A percentile compares a stretch with the other conserved stretches of the same genome.
phyloP scores from a whole-genome alignment of 192 early-diverging fungal species.

The Diversispora epigaea region DNA sequence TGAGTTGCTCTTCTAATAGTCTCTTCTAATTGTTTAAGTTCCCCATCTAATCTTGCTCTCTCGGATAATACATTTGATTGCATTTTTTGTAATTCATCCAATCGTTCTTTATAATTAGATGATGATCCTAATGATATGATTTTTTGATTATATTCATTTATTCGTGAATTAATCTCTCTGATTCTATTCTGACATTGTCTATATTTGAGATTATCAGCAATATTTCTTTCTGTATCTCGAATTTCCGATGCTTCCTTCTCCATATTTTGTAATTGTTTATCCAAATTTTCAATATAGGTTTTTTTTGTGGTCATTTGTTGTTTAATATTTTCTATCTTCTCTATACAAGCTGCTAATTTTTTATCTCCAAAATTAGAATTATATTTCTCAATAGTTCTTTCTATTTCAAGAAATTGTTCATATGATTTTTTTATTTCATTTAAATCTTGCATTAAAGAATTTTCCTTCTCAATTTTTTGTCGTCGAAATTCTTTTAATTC shows the following conservation, averaged over 20 bases:
- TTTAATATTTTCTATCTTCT: background rate
- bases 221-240: slow-evolving; percentile 42
- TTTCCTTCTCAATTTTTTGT: background rate
- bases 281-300: slow-evolving; percentile 31
- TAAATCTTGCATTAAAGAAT: background rate
- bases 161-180: slow-evolving; percentile 42
- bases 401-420: background rate
- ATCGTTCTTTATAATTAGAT: slow-evolving; percentile 34
- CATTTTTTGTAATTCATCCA: slow-evolving; percentile 36
- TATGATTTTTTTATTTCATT: background rate
- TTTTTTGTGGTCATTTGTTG: slow-evolving; percentile 13
- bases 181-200: slow-evolving; percentile 37
- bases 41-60: slow-evolving; percentile 62
- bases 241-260: slow-evolving; percentile 40
- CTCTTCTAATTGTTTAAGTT: slow-evolving; percentile 80
- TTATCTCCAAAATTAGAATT: background rate
- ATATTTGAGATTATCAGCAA: slow-evolving; percentile 50
- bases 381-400: background rate
- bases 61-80: slow-evolving; percentile 36
- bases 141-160: slow-evolving; percentile 15
- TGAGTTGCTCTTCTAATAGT: slow-evolving; percentile 56
- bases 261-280: slow-evolving; percentile 38
- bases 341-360: background rate
- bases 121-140: background rate
- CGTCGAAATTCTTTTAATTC: background rate